Evolutionary conservation across 192 early-diverging fungal genomes (phyloP).

Genomic region (Lobosporangium transversale): DNA sequence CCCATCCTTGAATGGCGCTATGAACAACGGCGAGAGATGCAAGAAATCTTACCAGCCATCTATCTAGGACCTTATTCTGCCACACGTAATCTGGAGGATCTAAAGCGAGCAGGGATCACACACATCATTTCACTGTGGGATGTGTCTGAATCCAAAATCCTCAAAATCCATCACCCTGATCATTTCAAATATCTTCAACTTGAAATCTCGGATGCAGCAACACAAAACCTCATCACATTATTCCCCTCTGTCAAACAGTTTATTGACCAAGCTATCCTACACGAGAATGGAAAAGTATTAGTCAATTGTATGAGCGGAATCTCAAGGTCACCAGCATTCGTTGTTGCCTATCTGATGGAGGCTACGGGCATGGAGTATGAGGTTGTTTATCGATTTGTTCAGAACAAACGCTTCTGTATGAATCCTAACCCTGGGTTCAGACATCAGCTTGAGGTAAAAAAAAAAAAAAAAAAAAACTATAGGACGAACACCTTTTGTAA

Average conservation of each 20-base stretch:
- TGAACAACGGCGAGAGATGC: constrained; percentile 85
- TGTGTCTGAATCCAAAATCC: constrained; percentile 68
- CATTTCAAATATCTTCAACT: constrained; percentile 73
- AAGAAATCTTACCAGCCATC: constrained; percentile 78
- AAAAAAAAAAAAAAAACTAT: too few species aligned
- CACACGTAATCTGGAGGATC: constrained; percentile 65
- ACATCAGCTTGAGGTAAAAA: constrained; percentile 76
- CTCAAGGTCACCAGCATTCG: constrained; percentile 85
- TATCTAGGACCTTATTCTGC: constrained; percentile 84
- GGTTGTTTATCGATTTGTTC: constrained; percentile 84
- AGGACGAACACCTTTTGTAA: background rate
- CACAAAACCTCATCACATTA: constrained; percentile 86
- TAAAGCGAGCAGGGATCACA: constrained; percentile 70
- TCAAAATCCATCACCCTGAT: constrained; percentile 62
- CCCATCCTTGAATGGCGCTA: constrained; percentile 64
- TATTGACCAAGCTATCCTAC: constrained; percentile 60
- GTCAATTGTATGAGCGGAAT: constrained; percentile 86
- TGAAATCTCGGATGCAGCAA: constrained; percentile 80
- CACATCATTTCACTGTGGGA: constrained; percentile 86
- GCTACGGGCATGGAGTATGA: constrained; percentile 69
- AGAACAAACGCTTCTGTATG: constrained; percentile 88
- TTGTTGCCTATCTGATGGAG: constrained; percentile 92
- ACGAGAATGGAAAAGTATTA: constrained; percentile 61
- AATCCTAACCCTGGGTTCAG: constrained; percentile 86
- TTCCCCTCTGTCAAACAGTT: constrained; percentile 72